These are phyloP conservation scores for Pecoramyces ruminantium DNA, from an alignment of 192 early-diverging fungal genomes.

Conservation along the genomic window DNA sequence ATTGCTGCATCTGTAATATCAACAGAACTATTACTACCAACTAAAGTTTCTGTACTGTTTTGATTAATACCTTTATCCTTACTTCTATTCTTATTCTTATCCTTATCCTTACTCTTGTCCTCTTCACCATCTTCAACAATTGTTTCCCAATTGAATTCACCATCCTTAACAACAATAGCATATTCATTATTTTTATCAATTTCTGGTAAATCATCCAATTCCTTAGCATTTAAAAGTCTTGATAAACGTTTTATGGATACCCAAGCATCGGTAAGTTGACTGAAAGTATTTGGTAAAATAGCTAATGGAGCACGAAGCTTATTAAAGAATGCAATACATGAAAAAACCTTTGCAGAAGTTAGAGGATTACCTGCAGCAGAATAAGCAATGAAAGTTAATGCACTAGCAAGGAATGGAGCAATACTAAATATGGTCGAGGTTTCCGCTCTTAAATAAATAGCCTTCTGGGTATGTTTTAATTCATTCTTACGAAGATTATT, in stretches of 20 bases:
- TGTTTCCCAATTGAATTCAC: constrained; percentile 6
- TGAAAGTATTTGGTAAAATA: background rate
- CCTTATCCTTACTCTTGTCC: constrained; percentile 1
- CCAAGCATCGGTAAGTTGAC: background rate
- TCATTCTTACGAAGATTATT: constrained; percentile 6
- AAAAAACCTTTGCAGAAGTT: constrained; percentile 19
- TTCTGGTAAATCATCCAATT: constrained; percentile 8
- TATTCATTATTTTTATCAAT: constrained; percentile 16
- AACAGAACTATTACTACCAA: background rate
- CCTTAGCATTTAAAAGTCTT: background rate
- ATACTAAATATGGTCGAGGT: background rate
- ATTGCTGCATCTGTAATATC: background rate
- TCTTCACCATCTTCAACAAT: constrained; percentile 5
- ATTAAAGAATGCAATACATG: constrained; percentile 13
- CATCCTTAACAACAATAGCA: constrained; percentile 40
- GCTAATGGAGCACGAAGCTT: background rate
- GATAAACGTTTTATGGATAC: background rate
- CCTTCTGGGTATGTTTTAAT: background rate
- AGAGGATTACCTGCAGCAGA: constrained; percentile 8
- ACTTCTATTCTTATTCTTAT: background rate
- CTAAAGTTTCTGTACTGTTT: background rate
- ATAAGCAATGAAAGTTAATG: background rate
- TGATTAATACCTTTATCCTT: background rate
- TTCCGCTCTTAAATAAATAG: background rate
- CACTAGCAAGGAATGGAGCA: background rate